Evolutionary conservation across 1,284 basidiomycete genomes (phyloP).

Genomic region (Dichomitus squalens): DNA sequence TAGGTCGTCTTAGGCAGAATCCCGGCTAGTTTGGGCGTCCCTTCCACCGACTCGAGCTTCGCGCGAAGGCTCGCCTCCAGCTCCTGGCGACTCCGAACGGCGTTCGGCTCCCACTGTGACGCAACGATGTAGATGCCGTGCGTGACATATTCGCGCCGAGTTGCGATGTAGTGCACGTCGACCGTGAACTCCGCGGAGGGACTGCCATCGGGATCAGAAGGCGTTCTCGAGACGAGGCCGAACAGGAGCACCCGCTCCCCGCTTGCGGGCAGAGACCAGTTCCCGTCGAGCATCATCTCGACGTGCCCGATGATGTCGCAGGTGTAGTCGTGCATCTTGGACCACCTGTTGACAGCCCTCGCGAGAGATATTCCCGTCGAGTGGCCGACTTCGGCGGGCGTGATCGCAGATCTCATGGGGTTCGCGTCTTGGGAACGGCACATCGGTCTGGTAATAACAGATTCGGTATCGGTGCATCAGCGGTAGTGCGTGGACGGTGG

Average conservation of each 20-base stretch:
- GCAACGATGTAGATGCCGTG: conserved; percentile 1
- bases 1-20: not conserved
- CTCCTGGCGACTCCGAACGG: not conserved
- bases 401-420: not conserved
- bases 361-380: not conserved
- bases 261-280: not conserved
- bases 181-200: not conserved
- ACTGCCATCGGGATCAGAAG: not conserved
- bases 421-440: not conserved
- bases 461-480: not conserved
- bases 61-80: not conserved
- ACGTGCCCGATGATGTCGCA: not conserved
- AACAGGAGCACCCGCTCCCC: not conserved
- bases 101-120: not conserved
- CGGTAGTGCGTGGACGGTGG: not conserved
- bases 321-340: not conserved
- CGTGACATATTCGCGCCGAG: not conserved
- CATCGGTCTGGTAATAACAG: not conserved
- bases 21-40: not conserved
- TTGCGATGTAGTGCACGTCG: not conserved
- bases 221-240: not conserved
- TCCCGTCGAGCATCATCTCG: not conserved
- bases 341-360: not conserved
- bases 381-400: not conserved
- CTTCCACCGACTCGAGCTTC: not conserved